A percentile compares a stretch with the other conserved stretches of the same genome.
These are phyloP conservation scores for Vinca minor DNA, from an alignment of 257 asterid species.

Conservation along the genomic window DNA sequence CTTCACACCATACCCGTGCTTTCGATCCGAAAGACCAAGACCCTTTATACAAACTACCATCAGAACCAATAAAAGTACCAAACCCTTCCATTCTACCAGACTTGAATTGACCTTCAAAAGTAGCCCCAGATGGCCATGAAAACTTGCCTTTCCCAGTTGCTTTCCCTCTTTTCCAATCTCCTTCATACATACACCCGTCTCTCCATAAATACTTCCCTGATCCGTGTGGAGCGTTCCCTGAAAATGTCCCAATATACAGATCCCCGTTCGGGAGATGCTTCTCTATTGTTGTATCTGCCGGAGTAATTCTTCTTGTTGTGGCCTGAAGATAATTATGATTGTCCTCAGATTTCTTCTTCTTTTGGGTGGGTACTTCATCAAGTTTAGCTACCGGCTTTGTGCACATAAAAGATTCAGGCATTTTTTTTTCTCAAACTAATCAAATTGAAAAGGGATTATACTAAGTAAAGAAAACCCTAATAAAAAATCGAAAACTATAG, in stretches of 20 bases:
- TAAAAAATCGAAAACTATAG: constrained; percentile 3
- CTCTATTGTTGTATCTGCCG: constrained; percentile 38
- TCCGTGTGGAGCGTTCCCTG: constrained; percentile 77
- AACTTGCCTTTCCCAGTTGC: constrained; percentile 81
- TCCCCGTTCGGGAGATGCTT: constrained; percentile 85
- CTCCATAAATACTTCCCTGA: constrained; percentile 88
- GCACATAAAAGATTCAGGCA: constrained; percentile 40
- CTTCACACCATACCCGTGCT: constrained; percentile 79
- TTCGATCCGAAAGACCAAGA: constrained; percentile 75
- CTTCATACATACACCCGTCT: constrained; percentile 95
- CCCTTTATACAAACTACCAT: constrained; percentile 69
- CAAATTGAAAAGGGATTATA: not conserved
- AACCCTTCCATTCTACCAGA: constrained; percentile 91
- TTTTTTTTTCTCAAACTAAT: too few species aligned
- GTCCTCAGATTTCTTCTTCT: constrained; percentile 20
- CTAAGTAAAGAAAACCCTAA: not conserved
- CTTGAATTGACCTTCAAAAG: constrained; percentile 77
- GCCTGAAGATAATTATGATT: constrained; percentile 57
- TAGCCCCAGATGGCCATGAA: constrained; percentile 97
- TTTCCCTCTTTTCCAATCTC: constrained; percentile 93
- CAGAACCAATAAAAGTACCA: constrained; percentile 73
- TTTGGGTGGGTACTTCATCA: constrained; percentile 12
- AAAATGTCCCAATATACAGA: constrained; percentile 80
- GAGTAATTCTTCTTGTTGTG: constrained; percentile 57
- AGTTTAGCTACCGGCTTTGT: constrained; percentile 14